These are phyloP conservation scores for Zostera marina DNA, from an alignment of 116 monocot genomes.

Conservation along the genomic window DNA sequence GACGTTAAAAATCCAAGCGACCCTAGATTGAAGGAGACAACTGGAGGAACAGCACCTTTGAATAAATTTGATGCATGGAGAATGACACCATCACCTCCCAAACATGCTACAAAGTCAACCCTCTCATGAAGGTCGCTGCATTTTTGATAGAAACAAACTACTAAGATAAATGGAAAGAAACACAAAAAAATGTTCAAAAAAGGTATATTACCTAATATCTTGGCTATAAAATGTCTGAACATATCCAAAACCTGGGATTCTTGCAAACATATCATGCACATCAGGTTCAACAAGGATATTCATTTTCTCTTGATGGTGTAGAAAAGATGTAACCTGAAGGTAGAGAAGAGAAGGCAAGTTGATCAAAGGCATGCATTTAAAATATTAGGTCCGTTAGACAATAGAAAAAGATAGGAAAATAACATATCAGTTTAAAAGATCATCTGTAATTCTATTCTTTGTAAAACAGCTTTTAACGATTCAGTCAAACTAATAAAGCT, in stretches of 20 bases:
- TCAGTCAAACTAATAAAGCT: too few relatives aligned
- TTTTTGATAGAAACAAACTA: conserved; percentile 2
- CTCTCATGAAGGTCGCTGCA: conserved; percentile 97
- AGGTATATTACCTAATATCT: conserved; percentile 62
- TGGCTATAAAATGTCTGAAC: conserved; percentile 95
- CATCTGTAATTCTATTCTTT: too few relatives aligned
- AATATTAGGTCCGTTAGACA: too few relatives aligned
- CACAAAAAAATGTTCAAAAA: background rate
- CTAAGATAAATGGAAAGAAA: background rate
- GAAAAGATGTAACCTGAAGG: conserved; percentile 74
- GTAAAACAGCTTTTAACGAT: too few relatives aligned
- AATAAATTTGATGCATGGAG: conserved; percentile 95
- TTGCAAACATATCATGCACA: conserved; percentile 92
- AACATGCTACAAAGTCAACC: conserved; percentile 92
- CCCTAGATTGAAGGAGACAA: conserved; percentile 97
- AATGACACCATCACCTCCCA: conserved; percentile 99
- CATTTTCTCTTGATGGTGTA: conserved; percentile 87
- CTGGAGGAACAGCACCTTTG: conserved; percentile 92
- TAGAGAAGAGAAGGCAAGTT: conserved; percentile 7
- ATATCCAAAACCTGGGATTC: conserved; percentile 92
- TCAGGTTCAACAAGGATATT: conserved; percentile 98
- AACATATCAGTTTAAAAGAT: too few relatives aligned
- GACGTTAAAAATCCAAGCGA: conserved; percentile 97
- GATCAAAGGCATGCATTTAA: background rate
- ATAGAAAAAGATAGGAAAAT: too few relatives aligned